Percentiles rank a stretch among this genome's conserved stretches.
phyloP scores from a whole-genome alignment of 805 yeast species.

The Candida berthetii region DNA sequence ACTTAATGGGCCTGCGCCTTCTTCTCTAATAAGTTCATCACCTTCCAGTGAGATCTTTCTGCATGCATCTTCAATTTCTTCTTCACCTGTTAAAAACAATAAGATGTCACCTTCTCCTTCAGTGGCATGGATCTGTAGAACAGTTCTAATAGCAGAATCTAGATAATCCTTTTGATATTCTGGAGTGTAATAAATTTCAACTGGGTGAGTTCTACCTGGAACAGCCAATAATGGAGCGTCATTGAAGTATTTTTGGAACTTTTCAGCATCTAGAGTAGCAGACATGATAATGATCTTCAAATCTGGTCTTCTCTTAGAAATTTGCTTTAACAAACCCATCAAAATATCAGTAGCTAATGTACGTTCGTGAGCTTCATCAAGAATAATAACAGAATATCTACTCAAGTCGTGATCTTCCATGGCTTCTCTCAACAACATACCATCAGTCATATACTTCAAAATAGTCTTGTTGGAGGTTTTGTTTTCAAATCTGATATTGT shows the following conservation, averaged over 20 bases:
- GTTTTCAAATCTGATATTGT: slow-evolving; percentile 90
- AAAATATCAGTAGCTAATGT: slow-evolving; percentile 94
- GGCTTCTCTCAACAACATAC: slow-evolving; percentile 95
- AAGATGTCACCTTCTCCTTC: slow-evolving; percentile 91
- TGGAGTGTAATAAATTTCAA: slow-evolving; percentile 94
- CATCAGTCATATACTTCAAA: slow-evolving; percentile 96
- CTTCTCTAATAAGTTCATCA: slow-evolving; percentile 84
- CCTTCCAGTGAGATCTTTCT: slow-evolving; percentile 82
- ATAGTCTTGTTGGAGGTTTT: slow-evolving; percentile 76
- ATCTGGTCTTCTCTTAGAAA: slow-evolving; percentile 75
- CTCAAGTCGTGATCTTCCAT: slow-evolving; percentile 88
- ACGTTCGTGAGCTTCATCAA: slow-evolving; percentile 98
- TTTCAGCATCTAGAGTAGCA: slow-evolving; percentile 95
- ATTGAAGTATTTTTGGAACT: slow-evolving; percentile 84
- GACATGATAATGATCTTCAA: slow-evolving; percentile 93
- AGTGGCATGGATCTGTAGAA: slow-evolving; percentile 93
- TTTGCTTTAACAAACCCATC: slow-evolving; percentile 90
- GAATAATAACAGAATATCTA: slow-evolving; percentile 81
- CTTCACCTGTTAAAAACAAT: slow-evolving; percentile 91
- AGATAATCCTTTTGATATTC: slow-evolving; percentile 93
- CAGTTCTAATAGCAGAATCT: slow-evolving; percentile 94
- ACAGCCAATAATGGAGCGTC: slow-evolving; percentile 93
- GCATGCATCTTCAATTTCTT: slow-evolving; percentile 96
- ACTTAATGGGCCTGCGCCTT: slow-evolving; percentile 79
- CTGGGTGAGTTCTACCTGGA: slow-evolving; percentile 98